Percentiles rank a stretch among this genome's conserved stretches.
These are phyloP conservation scores for Thymus mandschuricus DNA, from an alignment of 257 asterid genomes.

Conservation along the genomic window DNA sequence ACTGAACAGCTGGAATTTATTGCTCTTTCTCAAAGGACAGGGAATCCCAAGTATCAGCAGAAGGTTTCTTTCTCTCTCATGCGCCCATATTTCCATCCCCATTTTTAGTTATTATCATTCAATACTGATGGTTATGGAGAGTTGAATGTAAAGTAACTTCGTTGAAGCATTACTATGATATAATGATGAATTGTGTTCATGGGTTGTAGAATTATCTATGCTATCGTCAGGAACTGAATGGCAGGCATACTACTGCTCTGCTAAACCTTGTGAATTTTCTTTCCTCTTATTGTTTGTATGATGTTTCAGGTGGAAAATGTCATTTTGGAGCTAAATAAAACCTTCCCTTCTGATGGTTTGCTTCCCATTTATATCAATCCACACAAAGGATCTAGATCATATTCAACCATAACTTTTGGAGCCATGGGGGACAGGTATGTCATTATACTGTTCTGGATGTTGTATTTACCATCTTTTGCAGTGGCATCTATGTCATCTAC, in stretches of 20 bases:
- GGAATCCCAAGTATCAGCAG: conserved; percentile 85
- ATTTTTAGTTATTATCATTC: background rate
- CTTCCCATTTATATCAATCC: conserved; percentile 96
- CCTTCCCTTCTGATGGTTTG: conserved; percentile 92
- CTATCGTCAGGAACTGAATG: background rate
- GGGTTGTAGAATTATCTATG: conserved; percentile 20
- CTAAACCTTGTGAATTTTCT: conserved; percentile 28
- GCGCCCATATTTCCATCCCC: background rate
- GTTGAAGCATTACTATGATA: conserved; percentile 17
- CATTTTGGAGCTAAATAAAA: conserved; percentile 79
- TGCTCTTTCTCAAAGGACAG: conserved; percentile 98
- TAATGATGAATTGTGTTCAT: conserved; percentile 6
- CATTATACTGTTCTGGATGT: conserved; percentile 26
- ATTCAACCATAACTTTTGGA: conserved; percentile 95
- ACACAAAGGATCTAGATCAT: conserved; percentile 65
- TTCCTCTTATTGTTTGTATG: conserved; percentile 25
- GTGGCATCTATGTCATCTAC: conserved; percentile 9
- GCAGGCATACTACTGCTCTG: conserved; percentile 3
- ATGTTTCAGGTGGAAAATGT: conserved; percentile 88
- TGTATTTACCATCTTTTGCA: conserved; percentile 11
- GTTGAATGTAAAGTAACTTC: conserved; percentile 14
- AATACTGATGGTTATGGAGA: conserved; percentile 20
- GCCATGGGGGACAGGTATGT: conserved; percentile 99
- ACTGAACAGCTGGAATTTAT: conserved; percentile 98
- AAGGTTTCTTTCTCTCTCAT: conserved; percentile 47